Base-by-base conservation (phyloP, 2,329 filamentous ascomycete genomes). In the Rugonectria rugulosa region DNA sequence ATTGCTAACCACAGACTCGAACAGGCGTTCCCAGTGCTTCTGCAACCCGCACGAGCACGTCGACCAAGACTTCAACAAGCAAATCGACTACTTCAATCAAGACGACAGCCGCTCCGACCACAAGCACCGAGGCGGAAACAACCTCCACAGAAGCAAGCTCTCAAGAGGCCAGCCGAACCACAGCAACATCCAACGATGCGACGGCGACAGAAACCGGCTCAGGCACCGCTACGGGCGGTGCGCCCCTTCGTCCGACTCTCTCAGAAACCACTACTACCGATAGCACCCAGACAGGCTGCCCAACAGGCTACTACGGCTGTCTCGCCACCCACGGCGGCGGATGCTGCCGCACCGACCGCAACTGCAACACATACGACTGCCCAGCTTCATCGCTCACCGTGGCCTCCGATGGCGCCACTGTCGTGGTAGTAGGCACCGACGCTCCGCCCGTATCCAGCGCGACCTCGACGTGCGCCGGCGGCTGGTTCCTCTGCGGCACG, bases 221-320 rank as follows among this genome's bases (percentile, higher is more conserved):
- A 12, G 58, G 56, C n/a, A 62, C 68, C 3, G 67, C 60, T 26
- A 74, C 75, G 5, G 79, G 75, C 43, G 75, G 72, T 10, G 69
- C 78, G 2, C 80, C 82, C 1, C 77, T 80, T 65, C 77, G 81
- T 14, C 82, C 80, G 3, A 81, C 77, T 11, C 68, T 68, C 19
- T 64, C 72, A 1, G 65, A 70, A 8, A 74, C 72, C 14, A 74
- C 75, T 15, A 69, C 38, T 59, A 67, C 50, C 36, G 59, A 66
- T 42, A 40, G 78, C 1, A 74, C 73, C 10, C 74, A 76, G 53
- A 68, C 68, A 6, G 74, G 74, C 65, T 98, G 94, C 66, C 94
- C 94, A 0, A 93, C 88, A 0, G 93, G 93, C 3, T 98, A 93
- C 79, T 98, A 98, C 73, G 88, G 91, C 45, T 98, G 94, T 73